Base-by-base conservation (phyloP, 306 rosid genomes). In the Comarum palustre region DNA sequence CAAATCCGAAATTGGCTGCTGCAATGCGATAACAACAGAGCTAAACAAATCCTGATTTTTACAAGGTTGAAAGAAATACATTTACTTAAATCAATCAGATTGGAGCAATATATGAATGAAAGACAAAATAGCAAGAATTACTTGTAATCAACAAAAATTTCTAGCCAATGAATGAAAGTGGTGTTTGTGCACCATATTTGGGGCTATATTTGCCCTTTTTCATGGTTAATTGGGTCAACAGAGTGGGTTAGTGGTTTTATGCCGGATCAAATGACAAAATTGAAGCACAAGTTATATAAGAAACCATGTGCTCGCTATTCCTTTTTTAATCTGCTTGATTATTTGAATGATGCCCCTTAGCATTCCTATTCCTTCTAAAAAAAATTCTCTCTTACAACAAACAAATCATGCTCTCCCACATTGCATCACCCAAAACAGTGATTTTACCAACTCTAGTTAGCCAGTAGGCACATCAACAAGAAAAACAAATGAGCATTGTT, bases 1-100 rank as follows among this genome's bases (percentile, higher is more conserved):
- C 64, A 58, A 57, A 36, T 58, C 64, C 64, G 1, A 58, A 58
- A 58, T 58, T 25, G 36, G 64, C 38, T 27, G 39, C 38, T 58
- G 64, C n/a, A 58, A 29, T 27, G 34, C 9, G 1, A 27, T 58
- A 13, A 38, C 64, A 58, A 27, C 38, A 13, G 64, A 13, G 64
- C 36, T 27, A 15, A 27, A 24, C 14, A 58, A 27, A 25, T 10
- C 9, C n/a, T 58, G 6, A 2, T 32, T 29, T 29, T 61, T 16
- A 61, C 20, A 17, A 17, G 43, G 25, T 34, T 9, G 2, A 61
- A 34, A 27, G 22, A 16, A 61, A 7, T 32, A 15, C 17, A 6
- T 61, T 31, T 59, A 29, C 36, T 27, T 0, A 19, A 62, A 46
- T 39, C 19, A 19, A 38, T 38, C 31, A 20, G 24, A 61, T 43